Evolutionary conservation across 2,329 filamentous ascomycete genomes (phyloP).

Genomic region (Aspergillus alliaceus): DNA sequence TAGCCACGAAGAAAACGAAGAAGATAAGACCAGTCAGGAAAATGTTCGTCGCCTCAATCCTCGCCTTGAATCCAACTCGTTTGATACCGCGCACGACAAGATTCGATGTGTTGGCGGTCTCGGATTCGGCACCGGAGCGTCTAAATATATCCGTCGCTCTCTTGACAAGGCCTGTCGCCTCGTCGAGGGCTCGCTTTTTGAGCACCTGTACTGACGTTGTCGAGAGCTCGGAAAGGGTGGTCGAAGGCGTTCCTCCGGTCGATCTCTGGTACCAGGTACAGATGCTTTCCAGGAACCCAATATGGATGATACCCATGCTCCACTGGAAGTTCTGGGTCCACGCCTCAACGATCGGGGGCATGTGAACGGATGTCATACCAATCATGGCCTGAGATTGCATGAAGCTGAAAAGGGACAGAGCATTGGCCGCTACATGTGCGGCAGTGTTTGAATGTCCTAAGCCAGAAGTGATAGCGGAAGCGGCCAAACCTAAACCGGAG

Average conservation of each 20-base stretch:
- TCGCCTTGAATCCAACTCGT: slow-evolving; percentile 80
- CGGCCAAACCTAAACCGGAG: slow-evolving; percentile 76
- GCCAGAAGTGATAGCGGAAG: slow-evolving; percentile 85
- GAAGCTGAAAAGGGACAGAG: slow-evolving; percentile 89
- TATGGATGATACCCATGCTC: slow-evolving; percentile 92
- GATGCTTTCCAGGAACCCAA: slow-evolving; percentile 83
- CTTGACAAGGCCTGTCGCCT: slow-evolving; percentile 25
- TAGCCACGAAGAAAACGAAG: slow-evolving; percentile 78
- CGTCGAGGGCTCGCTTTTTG: slow-evolving; percentile 58
- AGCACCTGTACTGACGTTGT: slow-evolving; percentile 81
- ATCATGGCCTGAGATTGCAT: slow-evolving; percentile 94
- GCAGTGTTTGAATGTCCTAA: slow-evolving; percentile 92
- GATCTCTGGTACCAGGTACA: slow-evolving; percentile 95
- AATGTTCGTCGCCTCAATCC: slow-evolving; percentile 86
- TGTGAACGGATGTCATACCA: slow-evolving; percentile 75
- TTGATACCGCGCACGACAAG: slow-evolving; percentile 76
- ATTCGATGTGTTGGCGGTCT: slow-evolving; percentile 38
- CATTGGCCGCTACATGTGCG: slow-evolving; percentile 90
- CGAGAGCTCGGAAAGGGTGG: slow-evolving; percentile 70
- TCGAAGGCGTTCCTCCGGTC: slow-evolving; percentile 82
- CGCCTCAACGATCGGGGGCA: slow-evolving; percentile 83
- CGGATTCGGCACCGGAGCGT: slow-evolving; percentile 53
- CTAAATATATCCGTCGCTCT: slow-evolving; percentile 40
- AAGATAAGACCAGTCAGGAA: slow-evolving; percentile 90
- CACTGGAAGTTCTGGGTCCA: slow-evolving; percentile 99